A percentile compares a stretch with the other conserved stretches of the same genome.
Evolutionary conservation across 441 rosid species (phyloP).

Genomic region (Erodium texanum): DNA sequence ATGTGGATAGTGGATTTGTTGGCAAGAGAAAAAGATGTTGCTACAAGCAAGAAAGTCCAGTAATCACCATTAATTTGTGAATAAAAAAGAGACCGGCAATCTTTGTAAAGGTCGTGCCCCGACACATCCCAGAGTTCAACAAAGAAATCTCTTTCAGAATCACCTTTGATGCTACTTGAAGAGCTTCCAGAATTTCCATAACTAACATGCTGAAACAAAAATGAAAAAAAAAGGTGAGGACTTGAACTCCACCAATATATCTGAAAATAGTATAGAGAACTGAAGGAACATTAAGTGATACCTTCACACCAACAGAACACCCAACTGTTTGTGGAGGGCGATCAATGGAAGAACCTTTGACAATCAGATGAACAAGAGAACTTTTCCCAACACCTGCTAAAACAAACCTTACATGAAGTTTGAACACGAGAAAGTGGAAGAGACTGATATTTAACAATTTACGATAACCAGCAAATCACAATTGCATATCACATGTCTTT

Average conservation of each 20-base stretch:
- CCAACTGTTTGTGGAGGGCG: conserved; percentile 92
- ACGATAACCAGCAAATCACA: background rate
- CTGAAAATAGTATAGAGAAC: conserved; percentile 5
- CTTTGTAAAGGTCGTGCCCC: conserved; percentile 95
- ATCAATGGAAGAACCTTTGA: conserved; percentile 55
- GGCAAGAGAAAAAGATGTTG: conserved; percentile 8
- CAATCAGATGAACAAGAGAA: conserved; percentile 81
- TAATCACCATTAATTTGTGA: conserved; percentile 79
- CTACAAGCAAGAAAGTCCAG: background rate
- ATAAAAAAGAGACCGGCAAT: conserved; percentile 87
- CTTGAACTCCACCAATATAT: conserved; percentile 15
- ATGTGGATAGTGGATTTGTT: conserved; percentile 1
- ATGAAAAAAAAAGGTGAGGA: conserved; percentile 17
- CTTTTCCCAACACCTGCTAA: conserved; percentile 83
- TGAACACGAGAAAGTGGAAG: background rate
- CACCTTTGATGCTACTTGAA: conserved; percentile 80
- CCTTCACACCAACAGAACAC: conserved; percentile 92
- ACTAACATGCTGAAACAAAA: conserved; percentile 45
- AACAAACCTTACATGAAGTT: conserved; percentile 11
- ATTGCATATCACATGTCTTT: conserved; percentile 1
- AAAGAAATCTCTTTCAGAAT: conserved; percentile 86
- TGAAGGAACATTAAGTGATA: conserved; percentile 21
- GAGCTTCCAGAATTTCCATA: conserved; percentile 82
- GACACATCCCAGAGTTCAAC: conserved; percentile 98
- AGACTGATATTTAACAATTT: background rate